phyloP scores from a whole-genome alignment of 2,329 filamentous ascomycete species.

The Alternaria sp. region DNA sequence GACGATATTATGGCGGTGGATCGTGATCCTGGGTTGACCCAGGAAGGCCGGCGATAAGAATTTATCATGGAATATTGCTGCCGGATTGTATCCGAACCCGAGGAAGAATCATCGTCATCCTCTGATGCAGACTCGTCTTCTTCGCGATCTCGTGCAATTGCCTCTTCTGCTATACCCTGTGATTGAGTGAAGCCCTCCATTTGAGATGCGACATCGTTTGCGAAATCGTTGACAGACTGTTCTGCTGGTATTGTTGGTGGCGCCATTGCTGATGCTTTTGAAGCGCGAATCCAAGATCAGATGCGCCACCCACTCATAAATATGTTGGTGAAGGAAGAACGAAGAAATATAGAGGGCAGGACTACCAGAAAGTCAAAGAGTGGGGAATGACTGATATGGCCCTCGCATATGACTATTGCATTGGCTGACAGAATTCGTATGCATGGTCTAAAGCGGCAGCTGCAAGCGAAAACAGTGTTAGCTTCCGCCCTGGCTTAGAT shows the following conservation, averaged over 20 bases:
- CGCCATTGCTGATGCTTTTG: conserved; percentile 21
- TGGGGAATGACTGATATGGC: conserved; percentile 16
- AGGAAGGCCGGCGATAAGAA: conserved; percentile 78
- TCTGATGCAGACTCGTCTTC: conserved; percentile 61
- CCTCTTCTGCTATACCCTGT: conserved; percentile 45
- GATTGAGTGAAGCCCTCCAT: conserved; percentile 39
- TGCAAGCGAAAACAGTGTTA: conserved; percentile 22
- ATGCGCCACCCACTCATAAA: not conserved
- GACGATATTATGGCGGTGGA: conserved; percentile 73
- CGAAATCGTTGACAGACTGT: conserved; percentile 23
- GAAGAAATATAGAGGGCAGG: not conserved
- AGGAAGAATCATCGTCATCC: conserved; percentile 58
- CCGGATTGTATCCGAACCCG: conserved; percentile 55
- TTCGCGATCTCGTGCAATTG: conserved; percentile 48
- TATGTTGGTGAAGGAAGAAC: not conserved
- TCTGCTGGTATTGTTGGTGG: conserved; percentile 15
- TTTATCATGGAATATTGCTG: conserved; percentile 61
- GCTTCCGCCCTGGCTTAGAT: conserved; percentile 27
- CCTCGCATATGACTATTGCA: conserved; percentile 4
- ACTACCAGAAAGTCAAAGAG: conserved; percentile 8
- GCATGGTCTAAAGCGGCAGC: conserved; percentile 23
- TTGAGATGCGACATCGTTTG: conserved; percentile 36
- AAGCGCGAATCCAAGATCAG: not conserved
- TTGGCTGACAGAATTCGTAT: conserved; percentile 5
- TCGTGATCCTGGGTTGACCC: conserved; percentile 74